Evolutionary conservation across 2,329 filamentous ascomycete genomes (phyloP).

Genomic region (Paecilomyces variotii): DNA sequence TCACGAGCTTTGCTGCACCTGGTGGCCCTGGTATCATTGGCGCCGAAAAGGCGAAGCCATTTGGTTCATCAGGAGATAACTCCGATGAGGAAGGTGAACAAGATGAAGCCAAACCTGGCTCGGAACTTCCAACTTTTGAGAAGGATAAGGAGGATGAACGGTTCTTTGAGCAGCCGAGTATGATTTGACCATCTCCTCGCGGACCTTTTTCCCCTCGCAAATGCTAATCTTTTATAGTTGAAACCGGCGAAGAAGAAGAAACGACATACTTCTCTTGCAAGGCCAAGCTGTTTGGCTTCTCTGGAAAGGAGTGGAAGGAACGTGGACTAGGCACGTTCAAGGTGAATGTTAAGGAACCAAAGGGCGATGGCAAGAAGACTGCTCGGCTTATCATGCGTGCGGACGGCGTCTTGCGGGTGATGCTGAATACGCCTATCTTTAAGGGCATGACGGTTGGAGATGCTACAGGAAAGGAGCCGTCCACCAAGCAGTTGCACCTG

Average conservation of each 20-base stretch:
- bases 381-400: constrained; percentile 82
- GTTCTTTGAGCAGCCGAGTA: constrained; percentile 57
- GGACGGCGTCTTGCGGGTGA: constrained; percentile 77
- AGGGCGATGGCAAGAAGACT: constrained; percentile 44
- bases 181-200: constrained; percentile 17
- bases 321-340: constrained; percentile 77
- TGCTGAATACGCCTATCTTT: constrained; percentile 76
- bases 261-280: constrained; percentile 65
- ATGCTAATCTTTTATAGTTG: constrained; percentile 44
- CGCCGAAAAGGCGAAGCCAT: constrained; percentile 48
- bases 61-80: constrained; percentile 61
- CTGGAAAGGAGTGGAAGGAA: constrained; percentile 76
- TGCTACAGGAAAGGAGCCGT: constrained; percentile 52
- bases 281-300: constrained; percentile 77
- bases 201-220: constrained; percentile 17
- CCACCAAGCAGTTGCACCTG: constrained; percentile 62
- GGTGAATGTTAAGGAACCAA: constrained; percentile 63
- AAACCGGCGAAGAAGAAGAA: constrained; percentile 84
- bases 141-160: constrained; percentile 42
- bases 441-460: constrained; percentile 73
- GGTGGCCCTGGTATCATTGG: constrained; percentile 40
- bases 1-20: constrained; percentile 64
- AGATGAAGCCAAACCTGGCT: constrained; percentile 38
- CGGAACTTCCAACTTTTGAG: constrained; percentile 40
- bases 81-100: constrained; percentile 43